These are phyloP conservation scores for Dillenia suffruticosa DNA, from an alignment of 164 flowering plant genomes.

Conservation along the genomic window DNA sequence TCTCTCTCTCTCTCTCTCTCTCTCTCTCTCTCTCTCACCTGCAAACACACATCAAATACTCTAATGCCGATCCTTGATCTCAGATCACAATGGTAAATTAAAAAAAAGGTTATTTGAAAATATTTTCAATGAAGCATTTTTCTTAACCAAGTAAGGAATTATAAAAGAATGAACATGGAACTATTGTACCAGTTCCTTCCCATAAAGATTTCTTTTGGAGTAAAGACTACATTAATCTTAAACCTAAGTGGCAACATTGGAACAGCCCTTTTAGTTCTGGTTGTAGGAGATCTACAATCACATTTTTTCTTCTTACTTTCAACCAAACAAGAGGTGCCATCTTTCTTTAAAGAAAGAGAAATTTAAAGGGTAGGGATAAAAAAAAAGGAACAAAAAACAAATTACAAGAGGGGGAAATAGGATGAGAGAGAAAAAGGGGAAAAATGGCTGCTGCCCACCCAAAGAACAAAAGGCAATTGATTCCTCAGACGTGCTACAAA, in stretches of 20 bases:
- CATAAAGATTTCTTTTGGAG: background rate
- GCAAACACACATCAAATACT: no score
- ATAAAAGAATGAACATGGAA: no score
- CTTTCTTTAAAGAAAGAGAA: constrained; percentile 23
- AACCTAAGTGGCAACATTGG: constrained; percentile 38
- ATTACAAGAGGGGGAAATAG: background rate
- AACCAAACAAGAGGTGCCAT: constrained; percentile 40
- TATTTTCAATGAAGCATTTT: no score
- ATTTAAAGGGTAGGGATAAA: background rate
- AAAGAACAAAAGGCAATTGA: constrained; percentile 32
- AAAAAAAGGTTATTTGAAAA: no score
- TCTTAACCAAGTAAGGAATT: no score
- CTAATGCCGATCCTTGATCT: no score
- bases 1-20: no score
- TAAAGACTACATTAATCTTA: constrained; percentile 28
- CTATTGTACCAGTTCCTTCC: no score
- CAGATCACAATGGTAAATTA: no score
- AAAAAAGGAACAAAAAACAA: background rate
- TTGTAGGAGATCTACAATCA: constrained; percentile 62
- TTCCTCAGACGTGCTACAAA: constrained; percentile 18
- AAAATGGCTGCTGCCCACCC: constrained; percentile 36
- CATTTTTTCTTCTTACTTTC: constrained; percentile 34
- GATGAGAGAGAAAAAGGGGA: constrained; percentile 16
- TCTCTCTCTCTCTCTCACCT: no score
- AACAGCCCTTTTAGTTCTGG: constrained; percentile 32